Evolutionary conservation across 2,329 filamentous ascomycete species (phyloP).

Genomic region (Paracorniculantispora psalliotae): DNA sequence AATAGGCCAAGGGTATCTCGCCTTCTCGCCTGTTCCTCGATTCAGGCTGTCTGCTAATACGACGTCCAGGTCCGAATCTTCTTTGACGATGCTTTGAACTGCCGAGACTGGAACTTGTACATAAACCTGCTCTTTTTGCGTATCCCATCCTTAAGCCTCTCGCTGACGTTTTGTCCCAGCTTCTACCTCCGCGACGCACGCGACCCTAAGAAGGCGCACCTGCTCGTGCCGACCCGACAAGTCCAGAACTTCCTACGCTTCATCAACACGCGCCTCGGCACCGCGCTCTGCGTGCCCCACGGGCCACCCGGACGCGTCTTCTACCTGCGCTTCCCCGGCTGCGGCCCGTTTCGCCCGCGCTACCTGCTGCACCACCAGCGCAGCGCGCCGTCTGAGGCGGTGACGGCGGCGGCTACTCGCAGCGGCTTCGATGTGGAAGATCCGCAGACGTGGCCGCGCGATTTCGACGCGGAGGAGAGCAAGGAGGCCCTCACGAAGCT

Average conservation of each 20-base stretch:
- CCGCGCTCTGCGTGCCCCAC: constrained; percentile 52
- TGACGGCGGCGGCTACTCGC: constrained; percentile 38
- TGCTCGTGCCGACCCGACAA: constrained; percentile 65
- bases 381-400: neutral
- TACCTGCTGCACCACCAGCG: constrained; percentile 65
- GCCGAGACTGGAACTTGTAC: constrained; percentile 71
- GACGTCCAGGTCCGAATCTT: constrained; percentile 37
- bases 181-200: constrained; percentile 60
- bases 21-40: neutral
- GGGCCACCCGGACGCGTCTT: constrained; percentile 51
- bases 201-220: constrained; percentile 45
- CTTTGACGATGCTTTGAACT: constrained; percentile 56
- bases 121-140: constrained; percentile 27
- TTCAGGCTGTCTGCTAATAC: constrained; percentile 10
- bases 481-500: neutral
- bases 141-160: too few relatives aligned
- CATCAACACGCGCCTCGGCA: constrained; percentile 56
- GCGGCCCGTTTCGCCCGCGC: constrained; percentile 58
- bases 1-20: constrained; percentile 45
- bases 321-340: constrained; percentile 54
- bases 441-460: constrained; percentile 3
- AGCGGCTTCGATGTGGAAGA: constrained; percentile 26
- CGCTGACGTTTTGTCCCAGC: constrained; percentile 32
- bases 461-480: neutral
- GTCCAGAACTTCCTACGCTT: constrained; percentile 58